A percentile compares a stretch with the other conserved stretches of the same genome.
phyloP scores from a whole-genome alignment of 306 rosid genomes.

The Rosa rugosa region DNA sequence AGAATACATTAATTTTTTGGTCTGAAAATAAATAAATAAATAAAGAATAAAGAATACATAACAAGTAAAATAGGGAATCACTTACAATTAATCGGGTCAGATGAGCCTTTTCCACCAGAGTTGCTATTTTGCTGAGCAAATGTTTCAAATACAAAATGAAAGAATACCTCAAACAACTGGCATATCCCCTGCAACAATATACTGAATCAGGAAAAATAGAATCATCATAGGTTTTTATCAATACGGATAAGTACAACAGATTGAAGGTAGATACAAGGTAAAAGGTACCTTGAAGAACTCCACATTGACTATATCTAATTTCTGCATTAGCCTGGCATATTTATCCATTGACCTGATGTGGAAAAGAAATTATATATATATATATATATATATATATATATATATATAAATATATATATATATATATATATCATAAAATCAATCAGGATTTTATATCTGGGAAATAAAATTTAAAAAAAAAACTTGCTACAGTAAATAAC shows the following conservation, averaged over 20 bases:
- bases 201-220: slow-evolving; percentile 56
- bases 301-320: slow-evolving; percentile 72
- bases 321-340: slow-evolving; percentile 98
- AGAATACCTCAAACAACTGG: slow-evolving; percentile 83
- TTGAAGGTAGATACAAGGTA: slow-evolving; percentile 20
- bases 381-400: not conserved
- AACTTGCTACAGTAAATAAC: slow-evolving; percentile 7
- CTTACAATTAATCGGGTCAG: slow-evolving; percentile 72
- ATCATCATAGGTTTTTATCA: slow-evolving; percentile 17
- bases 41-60: not conserved
- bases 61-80: slow-evolving; percentile 17
- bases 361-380: slow-evolving; percentile 16
- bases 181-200: slow-evolving; percentile 89
- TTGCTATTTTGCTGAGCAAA: slow-evolving; percentile 72
- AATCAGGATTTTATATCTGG: not conserved
- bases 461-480: not conserved
- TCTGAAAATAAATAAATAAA: not conserved
- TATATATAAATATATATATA: not conserved
- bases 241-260: slow-evolving; percentile 10
- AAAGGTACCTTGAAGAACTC: slow-evolving; percentile 83
- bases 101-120: slow-evolving; percentile 68
- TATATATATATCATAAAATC: slow-evolving; percentile 5
- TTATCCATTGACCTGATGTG: slow-evolving; percentile 90
- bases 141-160: slow-evolving; percentile 72
- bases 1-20: not conserved